Conservation (phyloP, 2,329 filamentous ascomycete species). For the Diaporthe nobilis region DNA sequence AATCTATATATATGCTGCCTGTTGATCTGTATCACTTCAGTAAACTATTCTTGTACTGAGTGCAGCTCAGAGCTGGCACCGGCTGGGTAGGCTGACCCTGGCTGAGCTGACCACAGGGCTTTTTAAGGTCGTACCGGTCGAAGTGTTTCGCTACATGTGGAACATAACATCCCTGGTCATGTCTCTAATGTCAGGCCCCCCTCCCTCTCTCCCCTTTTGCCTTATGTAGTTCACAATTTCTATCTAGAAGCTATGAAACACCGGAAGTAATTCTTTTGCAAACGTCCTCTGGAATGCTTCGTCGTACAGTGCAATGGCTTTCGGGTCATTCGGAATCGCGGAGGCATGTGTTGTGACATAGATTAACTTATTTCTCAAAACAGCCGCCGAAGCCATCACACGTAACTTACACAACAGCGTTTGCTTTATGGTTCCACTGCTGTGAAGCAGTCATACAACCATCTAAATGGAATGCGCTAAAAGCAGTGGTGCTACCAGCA, state of each 20-base stretch:
- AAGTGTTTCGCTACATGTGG: neutral
- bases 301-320: neutral
- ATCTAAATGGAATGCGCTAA: neutral
- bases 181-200: neutral
- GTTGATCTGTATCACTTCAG: neutral
- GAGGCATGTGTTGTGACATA: neutral
- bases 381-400: neutral
- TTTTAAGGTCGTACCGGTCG: no score
- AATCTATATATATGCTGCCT: neutral
- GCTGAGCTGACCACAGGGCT: no score
- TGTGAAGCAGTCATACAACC: no score
- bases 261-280: no score
- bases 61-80: no score
- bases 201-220: no score
- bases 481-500: neutral
- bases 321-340: neutral
- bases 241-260: no score
- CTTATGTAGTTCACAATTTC: no score
- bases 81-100: no score
- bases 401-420: neutral
- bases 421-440: neutral
- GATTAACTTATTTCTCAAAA: neutral
- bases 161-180: neutral
- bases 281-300: neutral
- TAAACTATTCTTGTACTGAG: neutral